Base-by-base conservation (phyloP, 345 rosid genomes). In the Gossypium rotundifolium region DNA sequence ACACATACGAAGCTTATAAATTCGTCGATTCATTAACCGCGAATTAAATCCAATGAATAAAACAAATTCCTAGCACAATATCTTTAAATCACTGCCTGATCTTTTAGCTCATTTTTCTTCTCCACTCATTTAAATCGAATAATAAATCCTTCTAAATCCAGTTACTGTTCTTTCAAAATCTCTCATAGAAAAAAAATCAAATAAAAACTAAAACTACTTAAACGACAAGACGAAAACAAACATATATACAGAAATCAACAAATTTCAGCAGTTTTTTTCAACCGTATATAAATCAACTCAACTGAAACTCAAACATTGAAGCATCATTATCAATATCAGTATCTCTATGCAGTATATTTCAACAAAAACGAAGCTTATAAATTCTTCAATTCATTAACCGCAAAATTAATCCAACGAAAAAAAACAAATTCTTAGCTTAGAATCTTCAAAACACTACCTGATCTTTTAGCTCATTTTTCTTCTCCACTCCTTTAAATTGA, bases 161-260 rank as follows among this genome's bases (percentile, higher is more conserved):
- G 27, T 22, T 49, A 49, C n/a, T 57, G 48, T 27, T 73, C 70
- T 66, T 49, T 17, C 45, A 71, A 40, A 71, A 55, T 52, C 66
- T 48, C 29, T 48, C 70, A 57, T 46, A 60, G 20, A 48, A 17
- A 73, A 46, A 51, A 38, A 53, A 2, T 42, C 1, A 33, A 33
- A 33, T 33, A 33, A 33, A 33, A 33, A 33, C 40, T 33, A 33
- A 5, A 33, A 33, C 40, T 33, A 33, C 40, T 33, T 33, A 33
- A 33, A 33, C 40, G 40, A 5, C 40, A 33, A 33, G 7, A 33
- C 40, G 7, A 33, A 33, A 33, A 33, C 40, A 33, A 33, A 33
- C 40, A 33, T 33, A 33, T 33, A 5, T 33, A 13, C 11, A 7
- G 45, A 16, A 2, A 42, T 29, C 29, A 71, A 71, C 27, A 22